Evolutionary conservation across 306 rosid species (phyloP).

Genomic region (Acacia acuminata): DNA sequence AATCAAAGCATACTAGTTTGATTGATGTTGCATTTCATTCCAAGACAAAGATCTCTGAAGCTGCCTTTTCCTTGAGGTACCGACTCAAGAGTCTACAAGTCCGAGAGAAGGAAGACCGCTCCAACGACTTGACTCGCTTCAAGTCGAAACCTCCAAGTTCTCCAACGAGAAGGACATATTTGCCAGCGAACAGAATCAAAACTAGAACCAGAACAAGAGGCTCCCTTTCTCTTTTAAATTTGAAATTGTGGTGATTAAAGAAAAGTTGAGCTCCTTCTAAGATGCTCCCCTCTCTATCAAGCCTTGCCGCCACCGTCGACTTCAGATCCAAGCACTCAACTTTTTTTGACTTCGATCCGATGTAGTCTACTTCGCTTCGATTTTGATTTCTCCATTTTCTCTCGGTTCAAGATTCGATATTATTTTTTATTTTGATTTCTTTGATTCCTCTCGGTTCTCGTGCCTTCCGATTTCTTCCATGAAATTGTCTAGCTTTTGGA

Average conservation of each 20-base stretch:
- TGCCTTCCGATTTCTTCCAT: too few relatives aligned
- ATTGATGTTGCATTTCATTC: constrained; percentile 55
- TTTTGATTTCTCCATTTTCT: too few relatives aligned
- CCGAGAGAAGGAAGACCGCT: constrained; percentile 61
- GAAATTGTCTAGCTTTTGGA: too few relatives aligned
- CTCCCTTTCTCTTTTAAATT: not conserved
- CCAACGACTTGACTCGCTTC: constrained; percentile 49
- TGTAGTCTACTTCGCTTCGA: too few relatives aligned
- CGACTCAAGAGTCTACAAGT: constrained; percentile 61
- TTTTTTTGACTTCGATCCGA: too few relatives aligned
- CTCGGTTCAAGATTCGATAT: too few relatives aligned
- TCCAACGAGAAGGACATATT: constrained; percentile 70
- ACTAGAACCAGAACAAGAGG: not conserved
- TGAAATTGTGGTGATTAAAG: constrained; percentile 4
- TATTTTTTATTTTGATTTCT: too few relatives aligned
- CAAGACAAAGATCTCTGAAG: constrained; percentile 71
- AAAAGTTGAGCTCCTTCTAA: too few relatives aligned
- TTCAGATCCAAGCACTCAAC: too few relatives aligned
- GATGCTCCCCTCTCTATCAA: too few relatives aligned
- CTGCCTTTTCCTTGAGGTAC: constrained; percentile 56
- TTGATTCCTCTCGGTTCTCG: too few relatives aligned
- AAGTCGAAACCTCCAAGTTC: constrained; percentile 50
- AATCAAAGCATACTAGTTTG: constrained; percentile 40
- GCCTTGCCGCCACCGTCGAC: too few relatives aligned
- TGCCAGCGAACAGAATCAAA: not conserved